A percentile compares a stretch with the other conserved stretches of the same genome.
Evolutionary conservation across 768 basidiomycete genomes (phyloP).

Genomic region (Porphyrellus cyaneotinctus): DNA sequence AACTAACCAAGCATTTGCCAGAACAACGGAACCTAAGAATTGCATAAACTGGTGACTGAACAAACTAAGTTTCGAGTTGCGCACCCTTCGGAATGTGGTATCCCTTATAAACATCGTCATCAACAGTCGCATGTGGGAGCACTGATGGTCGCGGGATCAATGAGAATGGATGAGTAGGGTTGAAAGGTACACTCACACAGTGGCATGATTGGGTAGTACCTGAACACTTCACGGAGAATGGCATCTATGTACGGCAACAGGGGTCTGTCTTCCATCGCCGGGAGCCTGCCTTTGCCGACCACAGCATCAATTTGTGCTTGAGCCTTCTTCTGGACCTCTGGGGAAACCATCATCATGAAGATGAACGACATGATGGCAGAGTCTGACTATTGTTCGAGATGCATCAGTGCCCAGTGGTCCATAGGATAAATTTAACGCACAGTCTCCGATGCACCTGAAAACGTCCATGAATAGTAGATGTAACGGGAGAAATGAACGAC

Average conservation of each 20-base stretch:
- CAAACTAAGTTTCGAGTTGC: background rate
- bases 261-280: conserved; percentile 5
- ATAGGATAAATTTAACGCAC: background rate
- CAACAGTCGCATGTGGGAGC: conserved; percentile 18
- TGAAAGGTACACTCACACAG: conserved; percentile 11
- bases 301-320: conserved; percentile 12
- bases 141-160: background rate
- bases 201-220: background rate
- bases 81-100: conserved; percentile 38
- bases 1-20: conserved; percentile 12
- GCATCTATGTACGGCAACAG: conserved; percentile 10
- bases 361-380: background rate
- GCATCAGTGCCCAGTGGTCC: background rate
- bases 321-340: background rate
- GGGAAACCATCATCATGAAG: conserved; percentile 2
- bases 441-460: background rate
- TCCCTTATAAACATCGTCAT: conserved; percentile 18
- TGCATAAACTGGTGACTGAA: rapidly evolving
- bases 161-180: background rate
- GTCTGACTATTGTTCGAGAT: background rate
- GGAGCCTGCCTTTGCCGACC: conserved; percentile 4
- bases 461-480: background rate
- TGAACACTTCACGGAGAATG: conserved; percentile 3
- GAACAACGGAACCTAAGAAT: background rate
- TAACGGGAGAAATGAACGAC: background rate